These are phyloP conservation scores for Heliamphora exappendiculata DNA, from an alignment of 148 eudicot species.

Conservation along the genomic window DNA sequence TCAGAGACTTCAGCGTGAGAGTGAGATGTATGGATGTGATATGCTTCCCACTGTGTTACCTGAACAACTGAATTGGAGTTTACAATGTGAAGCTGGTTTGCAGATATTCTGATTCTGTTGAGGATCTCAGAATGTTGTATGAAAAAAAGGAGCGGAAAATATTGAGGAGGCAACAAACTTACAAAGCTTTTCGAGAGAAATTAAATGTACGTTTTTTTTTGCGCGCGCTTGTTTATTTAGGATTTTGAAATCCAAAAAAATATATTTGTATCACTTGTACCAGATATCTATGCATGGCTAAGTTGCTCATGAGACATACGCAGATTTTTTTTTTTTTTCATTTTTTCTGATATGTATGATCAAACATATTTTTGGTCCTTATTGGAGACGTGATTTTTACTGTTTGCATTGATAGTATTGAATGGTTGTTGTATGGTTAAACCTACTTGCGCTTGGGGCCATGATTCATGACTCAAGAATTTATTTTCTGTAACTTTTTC, in stretches of 20 bases:
- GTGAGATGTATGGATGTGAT: conserved; percentile 43
- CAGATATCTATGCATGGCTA: not conserved
- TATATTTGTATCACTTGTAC: not conserved
- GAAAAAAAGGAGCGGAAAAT: conserved; percentile 81
- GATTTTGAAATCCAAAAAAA: conserved; percentile 4
- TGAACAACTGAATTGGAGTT: not conserved
- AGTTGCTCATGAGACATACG: not conserved
- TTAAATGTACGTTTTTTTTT: conserved; percentile 41
- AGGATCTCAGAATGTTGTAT: conserved; percentile 61
- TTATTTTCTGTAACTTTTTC: not conserved
- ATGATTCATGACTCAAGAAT: not conserved
- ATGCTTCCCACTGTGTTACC: conserved; percentile 3
- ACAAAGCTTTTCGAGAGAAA: conserved; percentile 66
- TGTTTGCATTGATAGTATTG: not conserved
- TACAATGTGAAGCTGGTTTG: conserved; percentile 13
- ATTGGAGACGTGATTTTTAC: not conserved
- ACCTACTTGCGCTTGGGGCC: not conserved
- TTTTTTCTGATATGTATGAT: no score
- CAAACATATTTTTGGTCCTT: not conserved
- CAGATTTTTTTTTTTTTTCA: no score
- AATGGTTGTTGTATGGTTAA: not conserved
- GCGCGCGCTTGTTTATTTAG: not conserved
- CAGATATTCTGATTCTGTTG: conserved; percentile 79
- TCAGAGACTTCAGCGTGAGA: conserved; percentile 61
- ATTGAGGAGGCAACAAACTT: conserved; percentile 52